Base-by-base conservation (phyloP, 2,329 filamentous ascomycete genomes). In the Cercospora canescens region DNA sequence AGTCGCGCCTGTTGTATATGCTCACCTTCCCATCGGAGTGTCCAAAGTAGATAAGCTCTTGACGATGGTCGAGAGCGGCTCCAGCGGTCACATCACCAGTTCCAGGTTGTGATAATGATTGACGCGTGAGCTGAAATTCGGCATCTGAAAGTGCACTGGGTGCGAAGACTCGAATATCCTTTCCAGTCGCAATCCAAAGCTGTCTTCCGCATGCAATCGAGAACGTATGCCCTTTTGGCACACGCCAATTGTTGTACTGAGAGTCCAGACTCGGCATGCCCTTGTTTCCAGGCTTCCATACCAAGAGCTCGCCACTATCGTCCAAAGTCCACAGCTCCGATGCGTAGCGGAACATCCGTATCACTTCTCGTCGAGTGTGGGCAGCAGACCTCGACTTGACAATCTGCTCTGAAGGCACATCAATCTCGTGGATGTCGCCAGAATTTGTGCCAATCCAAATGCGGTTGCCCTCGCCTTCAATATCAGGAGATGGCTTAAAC, bases 241-340 rank as follows among this genome's bases (percentile, higher is more conserved):
- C 81, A 65, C 92, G 89, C 78, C 91, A 96, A 39, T 88, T 90
- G 72, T 91, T 89, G 24, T 92, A 93, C 62, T 87, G 90, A 64
- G 88, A 87, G 63, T 88, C 86, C 32, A 98, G 80, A 67, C 88
- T 94, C 1, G 94, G 93, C 30, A 89, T 85, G 0, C 91, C 89
- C n/a, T 87, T 84, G 6, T 72, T 69, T 72, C 93, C 91, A 4
- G 94, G 89, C 1, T 88, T 89, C 95, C 95, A 99, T 5, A 98
- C 87, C 70, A 93, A 89, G 14, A 99, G 81, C 54, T 91, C 91
- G 11, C 95, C 95, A 55, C 91, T 88, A 69, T 97, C 94, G 76
- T 98, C 95, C 56, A 99, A 79, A 0, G 94, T 94, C 95, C 95
- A 99, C 77, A 99, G 87, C 74, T 97, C 92, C 71, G 93, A 92